A percentile compares a stretch with the other conserved stretches of the same genome.
Evolutionary conservation across 345 rosid genomes (phyloP).

Genomic region (Citrus hindsii): DNA sequence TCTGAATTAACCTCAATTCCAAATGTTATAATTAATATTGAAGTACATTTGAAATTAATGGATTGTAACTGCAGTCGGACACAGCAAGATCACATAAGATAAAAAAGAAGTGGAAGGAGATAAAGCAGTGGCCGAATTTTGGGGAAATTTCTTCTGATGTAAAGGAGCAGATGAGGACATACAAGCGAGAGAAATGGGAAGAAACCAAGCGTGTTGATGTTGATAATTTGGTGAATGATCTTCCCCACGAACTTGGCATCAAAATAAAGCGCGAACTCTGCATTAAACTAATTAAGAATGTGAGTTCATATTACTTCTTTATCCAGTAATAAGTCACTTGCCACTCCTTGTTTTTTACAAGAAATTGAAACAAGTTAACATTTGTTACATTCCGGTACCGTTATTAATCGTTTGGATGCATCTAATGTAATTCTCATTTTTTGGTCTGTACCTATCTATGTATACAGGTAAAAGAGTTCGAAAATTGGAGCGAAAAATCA

Average conservation of each 20-base stretch:
- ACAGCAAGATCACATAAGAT: neutral
- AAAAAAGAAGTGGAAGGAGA: neutral
- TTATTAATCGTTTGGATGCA: no score
- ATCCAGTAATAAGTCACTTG: no score
- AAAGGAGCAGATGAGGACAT: neutral
- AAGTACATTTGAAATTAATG: no score
- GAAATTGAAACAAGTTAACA: no score
- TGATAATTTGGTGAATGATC: constrained; percentile 52
- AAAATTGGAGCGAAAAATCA: neutral
- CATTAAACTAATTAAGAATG: constrained; percentile 63
- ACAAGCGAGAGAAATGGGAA: constrained; percentile 12
- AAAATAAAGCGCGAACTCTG: constrained; percentile 80
- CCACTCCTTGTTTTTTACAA: no score
- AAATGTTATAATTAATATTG: no score
- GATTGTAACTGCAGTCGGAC: no score
- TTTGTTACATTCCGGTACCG: no score
- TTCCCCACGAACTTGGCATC: constrained; percentile 70
- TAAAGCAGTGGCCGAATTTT: neutral
- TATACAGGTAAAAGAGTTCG: neutral
- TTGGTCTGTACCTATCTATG: no score
- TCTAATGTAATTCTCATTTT: no score
- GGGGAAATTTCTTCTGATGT: neutral
- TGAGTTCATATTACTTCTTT: constrained; percentile 12
- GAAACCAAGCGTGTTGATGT: constrained; percentile 71
- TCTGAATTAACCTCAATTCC: no score